Percentiles rank a stretch among this genome's conserved stretches.
These are phyloP conservation scores for Usnea hakonensis DNA, from an alignment of 495 filamentous ascomycete species.

Conservation along the genomic window DNA sequence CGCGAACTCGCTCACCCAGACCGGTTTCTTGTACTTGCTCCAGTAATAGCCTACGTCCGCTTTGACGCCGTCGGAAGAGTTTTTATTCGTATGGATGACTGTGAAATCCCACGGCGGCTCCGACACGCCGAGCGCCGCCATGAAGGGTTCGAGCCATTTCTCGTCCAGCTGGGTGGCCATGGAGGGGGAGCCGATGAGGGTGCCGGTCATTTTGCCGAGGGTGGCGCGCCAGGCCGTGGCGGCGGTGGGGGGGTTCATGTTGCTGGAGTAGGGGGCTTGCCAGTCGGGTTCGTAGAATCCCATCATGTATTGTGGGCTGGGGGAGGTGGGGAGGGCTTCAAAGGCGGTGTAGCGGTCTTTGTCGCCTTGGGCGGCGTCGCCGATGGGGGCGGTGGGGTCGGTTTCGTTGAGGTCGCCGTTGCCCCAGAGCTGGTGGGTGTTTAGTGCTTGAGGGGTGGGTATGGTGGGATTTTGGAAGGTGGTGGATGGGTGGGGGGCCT, in stretches of 20 bases:
- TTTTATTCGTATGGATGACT: slow-evolving; percentile 27
- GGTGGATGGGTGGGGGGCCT: too few species aligned
- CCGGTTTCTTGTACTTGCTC: slow-evolving; percentile 23
- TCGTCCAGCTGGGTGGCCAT: slow-evolving; percentile 27
- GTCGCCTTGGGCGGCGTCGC: slow-evolving; percentile 6
- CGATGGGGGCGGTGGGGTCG: slow-evolving; percentile 1
- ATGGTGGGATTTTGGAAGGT: too few species aligned
- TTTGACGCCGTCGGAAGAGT: slow-evolving; percentile 19
- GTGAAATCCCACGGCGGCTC: slow-evolving; percentile 24
- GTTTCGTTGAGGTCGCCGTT: neutral
- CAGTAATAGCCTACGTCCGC: slow-evolving; percentile 25
- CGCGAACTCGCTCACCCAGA: slow-evolving; percentile 28
- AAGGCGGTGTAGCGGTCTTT: slow-evolving; percentile 21
- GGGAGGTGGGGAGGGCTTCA: slow-evolving; percentile 8
- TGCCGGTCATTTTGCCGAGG: slow-evolving; percentile 20
- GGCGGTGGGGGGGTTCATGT: slow-evolving; percentile 19
- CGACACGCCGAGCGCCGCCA: neutral
- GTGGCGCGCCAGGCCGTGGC: slow-evolving; percentile 22
- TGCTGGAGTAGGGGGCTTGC: slow-evolving; percentile 20
- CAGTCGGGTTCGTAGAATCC: slow-evolving; percentile 31
- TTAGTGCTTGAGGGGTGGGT: neutral
- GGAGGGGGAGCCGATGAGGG: slow-evolving; percentile 22
- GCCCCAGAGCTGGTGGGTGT: neutral
- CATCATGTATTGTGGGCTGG: slow-evolving; percentile 23
- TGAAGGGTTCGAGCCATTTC: slow-evolving; percentile 25